Base-by-base conservation (phyloP, 2,329 filamentous ascomycete species). In the Fusarium anthophilum region DNA sequence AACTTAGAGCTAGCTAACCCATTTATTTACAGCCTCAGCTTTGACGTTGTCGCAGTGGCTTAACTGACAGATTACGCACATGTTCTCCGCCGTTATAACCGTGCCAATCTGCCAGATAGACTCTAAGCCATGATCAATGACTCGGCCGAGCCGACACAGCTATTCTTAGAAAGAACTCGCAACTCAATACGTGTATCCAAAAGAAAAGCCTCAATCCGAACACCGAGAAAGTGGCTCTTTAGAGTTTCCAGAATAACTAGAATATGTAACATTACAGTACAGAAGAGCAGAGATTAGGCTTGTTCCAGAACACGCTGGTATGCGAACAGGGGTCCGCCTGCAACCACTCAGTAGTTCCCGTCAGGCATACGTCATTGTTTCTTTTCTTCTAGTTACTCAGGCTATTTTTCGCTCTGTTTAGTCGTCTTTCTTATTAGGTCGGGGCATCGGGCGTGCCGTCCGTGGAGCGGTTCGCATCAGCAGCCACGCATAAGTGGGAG, bases 351-450 rank as follows among this genome's bases (percentile, higher is more conserved):
- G 56, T 50, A 55, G 45, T 35, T 63, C 51, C 51, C 66, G 58
- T 73, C 51, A 75, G 54, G 53, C 35, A 67, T 75, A 77, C 76
- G 76, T 76, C 76, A 76, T 65, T 53, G n/a, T 60, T 53, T 37
- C 50, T 39, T 26, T 43, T 38, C 38, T 50, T 55, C 37, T 54
- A n/a, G n/a, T n/a, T n/a, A 37, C 39, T 70, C 53, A 43, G 32
- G 28, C 28, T 35, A 50, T 66, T 67, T 41, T 63, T 57, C 30
- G 44, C 50, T 59, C 10, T 44, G 30, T 48, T 11, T 22, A 22
- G 45, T 48, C 6, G 20, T 32, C 37, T 35, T 30, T 35, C n/a
- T 54, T 38, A 53, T 39, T 38, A 47, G 53, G n/a, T 51, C 41
- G 64, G 63, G 48, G 60, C 35, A 61, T 66, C 72, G 69, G 72